phyloP scores from a whole-genome alignment of 176 grass and related monocot genomes.

The Otatea glauca region DNA sequence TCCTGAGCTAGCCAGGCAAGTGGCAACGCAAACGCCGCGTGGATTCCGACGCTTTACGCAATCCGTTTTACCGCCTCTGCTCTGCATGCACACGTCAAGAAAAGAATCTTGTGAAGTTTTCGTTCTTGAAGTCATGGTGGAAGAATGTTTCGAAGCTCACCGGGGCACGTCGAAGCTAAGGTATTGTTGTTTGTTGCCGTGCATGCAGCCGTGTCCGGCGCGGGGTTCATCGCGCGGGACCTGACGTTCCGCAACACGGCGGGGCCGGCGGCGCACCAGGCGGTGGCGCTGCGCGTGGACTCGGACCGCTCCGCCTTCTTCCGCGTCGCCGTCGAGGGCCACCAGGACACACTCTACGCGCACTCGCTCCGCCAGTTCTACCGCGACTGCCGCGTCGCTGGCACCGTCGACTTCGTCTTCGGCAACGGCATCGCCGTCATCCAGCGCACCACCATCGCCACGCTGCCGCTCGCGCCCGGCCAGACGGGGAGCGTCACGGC shows the following conservation, averaged over 20 bases:
- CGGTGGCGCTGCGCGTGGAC: constrained; percentile 85
- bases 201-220: constrained; percentile 62
- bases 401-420: constrained; percentile 90
- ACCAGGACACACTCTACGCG: constrained; percentile 94
- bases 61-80: too few relatives aligned
- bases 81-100: neutral
- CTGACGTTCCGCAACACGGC: constrained; percentile 85
- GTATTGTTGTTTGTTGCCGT: too few relatives aligned
- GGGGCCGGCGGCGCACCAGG: constrained; percentile 61
- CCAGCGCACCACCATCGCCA: constrained; percentile 58
- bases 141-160: too few relatives aligned
- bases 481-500: constrained; percentile 71
- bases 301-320: constrained; percentile 85
- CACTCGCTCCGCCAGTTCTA: constrained; percentile 94
- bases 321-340: constrained; percentile 72
- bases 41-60: too few relatives aligned
- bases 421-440: constrained; percentile 73
- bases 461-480: constrained; percentile 40
- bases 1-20: too few relatives aligned
- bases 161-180: neutral
- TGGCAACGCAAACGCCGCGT: too few relatives aligned
- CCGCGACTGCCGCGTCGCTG: constrained; percentile 68
- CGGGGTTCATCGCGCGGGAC: constrained; percentile 76
- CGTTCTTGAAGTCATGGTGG: too few relatives aligned
- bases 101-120: neutral